Conservation (phyloP, 805 yeast genomes). For the Sugiyamaella chiloensis region DNA sequence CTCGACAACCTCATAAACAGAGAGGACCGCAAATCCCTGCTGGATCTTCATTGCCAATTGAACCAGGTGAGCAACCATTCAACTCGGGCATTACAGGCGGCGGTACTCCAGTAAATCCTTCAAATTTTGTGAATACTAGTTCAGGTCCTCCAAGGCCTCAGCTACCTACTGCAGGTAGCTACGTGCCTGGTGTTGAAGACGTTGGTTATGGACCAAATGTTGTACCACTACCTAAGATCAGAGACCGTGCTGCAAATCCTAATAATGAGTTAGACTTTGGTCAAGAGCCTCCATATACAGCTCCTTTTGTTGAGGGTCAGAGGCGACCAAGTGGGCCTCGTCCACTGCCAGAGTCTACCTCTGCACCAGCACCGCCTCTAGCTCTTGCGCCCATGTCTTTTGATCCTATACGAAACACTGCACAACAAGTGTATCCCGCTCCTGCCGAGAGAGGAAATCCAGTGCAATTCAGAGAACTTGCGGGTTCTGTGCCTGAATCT, state of each 20-base stretch:
- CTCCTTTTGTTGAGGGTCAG: constrained; percentile 8
- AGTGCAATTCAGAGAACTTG: too few species aligned
- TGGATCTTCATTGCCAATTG: not conserved
- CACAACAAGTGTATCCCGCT: not conserved
- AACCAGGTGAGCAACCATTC: not conserved
- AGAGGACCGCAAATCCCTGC: not conserved
- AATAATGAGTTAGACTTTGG: not conserved
- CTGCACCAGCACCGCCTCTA: not conserved
- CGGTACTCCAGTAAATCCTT: not conserved
- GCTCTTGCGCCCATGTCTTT: constrained; percentile 1
- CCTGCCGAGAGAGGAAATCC: constrained; percentile 2
- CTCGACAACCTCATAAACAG: not conserved
- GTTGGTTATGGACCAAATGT: constrained; percentile 30
- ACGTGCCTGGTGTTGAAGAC: constrained; percentile 26
- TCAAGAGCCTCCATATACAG: not conserved
- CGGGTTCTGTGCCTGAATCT: not conserved
- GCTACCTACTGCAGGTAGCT: constrained; percentile 29
- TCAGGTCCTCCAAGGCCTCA: not conserved
- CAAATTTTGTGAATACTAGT: not conserved
- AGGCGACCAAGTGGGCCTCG: constrained; percentile 18
- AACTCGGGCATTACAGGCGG: not conserved
- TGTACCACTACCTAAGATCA: constrained; percentile 29
- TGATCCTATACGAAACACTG: not conserved
- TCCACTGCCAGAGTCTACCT: constrained; percentile 7
- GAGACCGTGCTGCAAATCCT: constrained; percentile 5